Percentiles rank a stretch among this genome's conserved stretches.
These are phyloP conservation scores for Yamadazyma aaseri DNA, from an alignment of 1,139 yeast genomes.

Conservation along the genomic window DNA sequence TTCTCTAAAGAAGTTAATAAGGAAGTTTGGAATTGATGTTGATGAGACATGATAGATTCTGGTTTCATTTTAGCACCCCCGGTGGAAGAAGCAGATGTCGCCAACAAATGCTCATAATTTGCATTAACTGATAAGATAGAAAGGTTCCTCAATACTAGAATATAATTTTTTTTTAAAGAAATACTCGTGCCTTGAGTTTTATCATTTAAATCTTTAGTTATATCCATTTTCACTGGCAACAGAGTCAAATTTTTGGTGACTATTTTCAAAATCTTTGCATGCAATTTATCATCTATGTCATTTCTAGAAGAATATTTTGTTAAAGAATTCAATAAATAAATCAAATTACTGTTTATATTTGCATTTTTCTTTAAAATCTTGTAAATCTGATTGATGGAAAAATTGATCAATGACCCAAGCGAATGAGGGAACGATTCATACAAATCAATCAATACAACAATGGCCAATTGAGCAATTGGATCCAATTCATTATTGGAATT, in stretches of 20 bases:
- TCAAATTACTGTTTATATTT: constrained; percentile 25
- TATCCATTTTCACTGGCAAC: constrained; percentile 19
- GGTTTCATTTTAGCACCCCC: constrained; percentile 46
- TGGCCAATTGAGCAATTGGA: constrained; percentile 25
- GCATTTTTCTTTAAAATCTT: constrained; percentile 41
- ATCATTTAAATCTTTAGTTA: constrained; percentile 12
- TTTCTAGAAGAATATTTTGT: constrained; percentile 37
- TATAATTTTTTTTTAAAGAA: constrained; percentile 32
- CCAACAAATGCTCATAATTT: constrained; percentile 38
- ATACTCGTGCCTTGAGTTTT: constrained; percentile 19
- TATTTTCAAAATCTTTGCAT: constrained; percentile 36
- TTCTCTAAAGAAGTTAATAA: constrained; percentile 35
- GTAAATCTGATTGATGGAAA: constrained; percentile 36
- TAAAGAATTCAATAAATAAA: constrained; percentile 33
- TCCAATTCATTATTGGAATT: constrained; percentile 19
- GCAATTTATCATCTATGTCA: constrained; percentile 44
- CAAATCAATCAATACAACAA: constrained; percentile 36
- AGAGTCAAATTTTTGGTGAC: constrained; percentile 27
- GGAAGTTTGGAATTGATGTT: constrained; percentile 35
- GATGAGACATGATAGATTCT: constrained; percentile 42
- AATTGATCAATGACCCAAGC: constrained; percentile 36
- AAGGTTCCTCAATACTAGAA: constrained; percentile 33
- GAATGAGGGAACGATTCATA: constrained; percentile 40
- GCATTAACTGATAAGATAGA: constrained; percentile 34
- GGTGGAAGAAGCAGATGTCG: constrained; percentile 36